phyloP scores from a whole-genome alignment of 2,329 filamentous ascomycete species.

The Xylaria polymorpha region DNA sequence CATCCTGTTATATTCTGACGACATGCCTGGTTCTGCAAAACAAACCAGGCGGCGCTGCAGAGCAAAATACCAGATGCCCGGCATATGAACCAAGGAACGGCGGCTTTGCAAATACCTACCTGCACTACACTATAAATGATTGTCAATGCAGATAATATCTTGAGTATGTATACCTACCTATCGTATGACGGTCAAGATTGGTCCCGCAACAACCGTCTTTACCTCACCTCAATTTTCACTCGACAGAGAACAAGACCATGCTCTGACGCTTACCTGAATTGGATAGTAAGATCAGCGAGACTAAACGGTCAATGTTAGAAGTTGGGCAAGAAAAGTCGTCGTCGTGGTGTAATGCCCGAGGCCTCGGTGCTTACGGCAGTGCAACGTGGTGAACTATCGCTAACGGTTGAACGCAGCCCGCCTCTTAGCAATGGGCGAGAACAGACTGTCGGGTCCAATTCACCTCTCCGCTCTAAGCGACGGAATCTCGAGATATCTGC shows the following conservation, averaged over 20 bases:
- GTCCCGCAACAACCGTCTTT: neutral
- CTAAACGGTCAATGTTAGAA: constrained; percentile 18
- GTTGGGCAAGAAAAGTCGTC: constrained; percentile 17
- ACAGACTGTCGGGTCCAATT: constrained; percentile 31
- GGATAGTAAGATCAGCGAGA: constrained; percentile 19
- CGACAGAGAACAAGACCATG: neutral
- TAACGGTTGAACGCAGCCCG: constrained; percentile 15
- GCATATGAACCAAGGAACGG: neutral
- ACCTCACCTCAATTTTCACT: neutral
- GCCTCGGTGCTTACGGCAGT: constrained; percentile 28
- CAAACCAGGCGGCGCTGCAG: constrained; percentile 12
- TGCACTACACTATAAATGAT: neutral
- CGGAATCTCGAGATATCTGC: constrained; percentile 4
- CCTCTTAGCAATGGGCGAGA: constrained; percentile 21
- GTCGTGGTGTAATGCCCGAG: constrained; percentile 21
- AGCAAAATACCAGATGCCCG: constrained; percentile 4
- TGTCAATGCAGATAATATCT: neutral
- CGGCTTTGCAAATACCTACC: neutral
- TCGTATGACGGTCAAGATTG: neutral
- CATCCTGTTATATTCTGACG: constrained; percentile 22
- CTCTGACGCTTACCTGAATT: constrained; percentile 13
- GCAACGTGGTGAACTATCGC: constrained; percentile 25
- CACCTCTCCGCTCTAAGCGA: constrained; percentile 18
- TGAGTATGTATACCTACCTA: neutral
- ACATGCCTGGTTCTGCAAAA: constrained; percentile 15